Conservation (phyloP, 2,329 filamentous ascomycete genomes). For the Fusarium sp. region DNA sequence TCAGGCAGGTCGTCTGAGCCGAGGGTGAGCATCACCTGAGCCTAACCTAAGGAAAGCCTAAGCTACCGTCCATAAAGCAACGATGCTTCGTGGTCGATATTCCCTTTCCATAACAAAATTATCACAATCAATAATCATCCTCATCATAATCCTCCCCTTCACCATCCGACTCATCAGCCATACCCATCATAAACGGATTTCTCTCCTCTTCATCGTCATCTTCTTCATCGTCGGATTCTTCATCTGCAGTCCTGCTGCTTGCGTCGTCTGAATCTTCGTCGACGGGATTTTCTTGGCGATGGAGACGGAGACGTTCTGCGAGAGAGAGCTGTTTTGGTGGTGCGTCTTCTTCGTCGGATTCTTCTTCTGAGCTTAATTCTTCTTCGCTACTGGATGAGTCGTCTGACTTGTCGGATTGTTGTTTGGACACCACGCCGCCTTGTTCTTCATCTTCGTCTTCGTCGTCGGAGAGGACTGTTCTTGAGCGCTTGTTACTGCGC, state of each 20-base stretch:
- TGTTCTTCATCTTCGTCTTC: conserved; percentile 39
- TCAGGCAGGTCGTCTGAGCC: too few relatives aligned
- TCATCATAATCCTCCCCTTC: conserved; percentile 39
- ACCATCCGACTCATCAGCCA: conserved; percentile 51
- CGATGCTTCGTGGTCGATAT: too few relatives aligned
- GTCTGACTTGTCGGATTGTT: background rate
- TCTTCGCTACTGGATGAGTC: background rate
- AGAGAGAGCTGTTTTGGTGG: conserved; percentile 26
- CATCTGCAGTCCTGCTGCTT: conserved; percentile 35
- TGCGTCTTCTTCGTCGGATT: conserved; percentile 25
- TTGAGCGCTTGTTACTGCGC: background rate
- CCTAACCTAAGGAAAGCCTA: too few relatives aligned
- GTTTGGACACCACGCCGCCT: conserved; percentile 18
- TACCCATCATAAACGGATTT: conserved; percentile 46
- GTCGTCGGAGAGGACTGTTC: conserved; percentile 18
- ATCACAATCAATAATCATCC: conserved; percentile 20
- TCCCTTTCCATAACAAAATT: too few relatives aligned
- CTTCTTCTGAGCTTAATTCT: background rate
- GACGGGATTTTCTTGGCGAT: conserved; percentile 37
- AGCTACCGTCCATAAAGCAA: too few relatives aligned
- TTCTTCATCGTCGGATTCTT: conserved; percentile 35
- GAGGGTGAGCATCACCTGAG: too few relatives aligned
- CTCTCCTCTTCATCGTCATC: conserved; percentile 41
- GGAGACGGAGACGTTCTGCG: conserved; percentile 32
- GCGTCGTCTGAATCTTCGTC: conserved; percentile 16